phyloP scores from a whole-genome alignment of 2,329 filamentous ascomycete genomes.

The Chrysosporium queenslandicum region DNA sequence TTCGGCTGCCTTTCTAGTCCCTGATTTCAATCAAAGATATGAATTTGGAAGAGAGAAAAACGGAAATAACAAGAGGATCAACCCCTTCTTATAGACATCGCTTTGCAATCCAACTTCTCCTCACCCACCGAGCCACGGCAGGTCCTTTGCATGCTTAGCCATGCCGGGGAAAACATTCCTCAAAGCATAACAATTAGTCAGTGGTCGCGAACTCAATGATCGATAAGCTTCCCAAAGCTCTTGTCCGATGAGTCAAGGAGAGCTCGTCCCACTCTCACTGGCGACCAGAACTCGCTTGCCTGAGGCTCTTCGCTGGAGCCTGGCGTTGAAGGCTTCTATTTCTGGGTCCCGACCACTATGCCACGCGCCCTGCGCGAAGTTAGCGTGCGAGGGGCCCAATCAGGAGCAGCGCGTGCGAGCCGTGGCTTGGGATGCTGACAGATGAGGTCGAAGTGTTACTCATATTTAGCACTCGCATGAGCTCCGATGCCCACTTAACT shows the following conservation, averaged over 20 bases:
- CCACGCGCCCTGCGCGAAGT: too few relatives aligned
- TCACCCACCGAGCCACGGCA: not conserved
- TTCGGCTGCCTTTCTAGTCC: not conserved
- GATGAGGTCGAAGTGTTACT: too few relatives aligned
- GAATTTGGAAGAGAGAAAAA: constrained; percentile 1
- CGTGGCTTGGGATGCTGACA: too few relatives aligned
- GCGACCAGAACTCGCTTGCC: not conserved
- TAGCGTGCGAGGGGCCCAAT: too few relatives aligned
- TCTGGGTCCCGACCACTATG: too few relatives aligned
- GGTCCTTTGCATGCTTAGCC: not conserved
- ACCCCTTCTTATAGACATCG: constrained; percentile 11
- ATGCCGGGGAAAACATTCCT: not conserved
- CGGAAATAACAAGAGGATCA: constrained; percentile 2
- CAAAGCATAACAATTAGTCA: not conserved
- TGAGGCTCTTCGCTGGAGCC: not conserved
- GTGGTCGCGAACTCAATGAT: not conserved
- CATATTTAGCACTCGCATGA: too few relatives aligned
- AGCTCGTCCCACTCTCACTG: not conserved
- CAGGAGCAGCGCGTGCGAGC: too few relatives aligned
- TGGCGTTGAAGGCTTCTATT: too few relatives aligned
- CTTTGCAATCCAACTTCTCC: not conserved
- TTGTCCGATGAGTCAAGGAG: not conserved
- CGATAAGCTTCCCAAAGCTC: not conserved
- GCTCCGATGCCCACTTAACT: too few relatives aligned
- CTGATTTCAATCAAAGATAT: not conserved